Conservation (phyloP, 2,329 filamentous ascomycete genomes). For the Alternaria solani region DNA sequence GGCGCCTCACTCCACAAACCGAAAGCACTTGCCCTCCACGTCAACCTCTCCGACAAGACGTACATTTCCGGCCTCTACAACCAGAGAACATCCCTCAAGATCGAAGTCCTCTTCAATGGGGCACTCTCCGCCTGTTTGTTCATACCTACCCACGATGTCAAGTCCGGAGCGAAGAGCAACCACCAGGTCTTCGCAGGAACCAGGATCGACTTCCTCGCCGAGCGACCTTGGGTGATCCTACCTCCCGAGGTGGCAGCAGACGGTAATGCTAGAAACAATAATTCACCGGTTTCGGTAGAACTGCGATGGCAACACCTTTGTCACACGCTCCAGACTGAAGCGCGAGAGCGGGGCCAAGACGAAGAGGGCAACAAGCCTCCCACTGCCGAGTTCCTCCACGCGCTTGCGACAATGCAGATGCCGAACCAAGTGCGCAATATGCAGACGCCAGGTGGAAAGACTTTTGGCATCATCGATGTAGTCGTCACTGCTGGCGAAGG, state of each 20-base stretch:
- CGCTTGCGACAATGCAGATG: slow-evolving; percentile 49
- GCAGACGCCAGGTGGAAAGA: slow-evolving; percentile 39
- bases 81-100: slow-evolving; percentile 51
- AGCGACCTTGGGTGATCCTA: slow-evolving; percentile 57
- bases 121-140: slow-evolving; percentile 48
- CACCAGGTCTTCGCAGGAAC: slow-evolving; percentile 51
- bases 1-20: neutral
- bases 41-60: slow-evolving; percentile 42
- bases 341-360: slow-evolving; percentile 45
- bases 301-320: slow-evolving; percentile 50
- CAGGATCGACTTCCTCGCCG: slow-evolving; percentile 50
- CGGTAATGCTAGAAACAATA: slow-evolving; percentile 22
- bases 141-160: slow-evolving; percentile 34
- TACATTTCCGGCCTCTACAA: slow-evolving; percentile 35
- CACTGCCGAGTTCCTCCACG: slow-evolving; percentile 50
- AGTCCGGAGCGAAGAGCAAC: slow-evolving; percentile 22
- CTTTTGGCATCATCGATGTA: slow-evolving; percentile 52
- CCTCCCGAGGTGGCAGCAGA: slow-evolving; percentile 36
- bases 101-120: slow-evolving; percentile 60
- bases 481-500: slow-evolving; percentile 43
- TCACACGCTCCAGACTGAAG: slow-evolving; percentile 44
- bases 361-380: slow-evolving; percentile 42
- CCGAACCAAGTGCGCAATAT: slow-evolving; percentile 44
- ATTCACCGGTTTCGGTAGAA: slow-evolving; percentile 4
- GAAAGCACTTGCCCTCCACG: slow-evolving; percentile 41